Base-by-base conservation (phyloP, 1,284 basidiomycete genomes). In the Papiliotrema flavescens region DNA sequence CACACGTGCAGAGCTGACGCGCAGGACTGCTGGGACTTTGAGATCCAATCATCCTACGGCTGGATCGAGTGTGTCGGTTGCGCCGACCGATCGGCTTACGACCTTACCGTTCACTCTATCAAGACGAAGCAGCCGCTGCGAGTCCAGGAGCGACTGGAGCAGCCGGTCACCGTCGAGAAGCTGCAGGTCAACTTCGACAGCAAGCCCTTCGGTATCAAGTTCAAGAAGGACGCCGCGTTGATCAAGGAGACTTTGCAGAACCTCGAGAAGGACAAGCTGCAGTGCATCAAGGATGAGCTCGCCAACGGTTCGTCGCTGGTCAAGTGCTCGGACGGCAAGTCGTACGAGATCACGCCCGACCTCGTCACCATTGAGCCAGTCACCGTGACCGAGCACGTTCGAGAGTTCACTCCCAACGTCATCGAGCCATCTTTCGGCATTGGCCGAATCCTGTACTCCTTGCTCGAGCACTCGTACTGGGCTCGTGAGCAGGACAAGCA, bases 61-160 rank as follows among this genome's bases (percentile, higher is more conserved):
- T 98, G 96, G 96, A 95, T 92, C 58, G 96, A 98, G 79, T 98
- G 95, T 76, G 94, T 98, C 49, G 96, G 95, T n/a, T 98, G 96
- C 77, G 95, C 96, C 45, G 95, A 99, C 78, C 87, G 96, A 53
- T 90, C 91, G 11, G 96, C 96, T 28, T 98, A 97, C 78, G 96
- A 98, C 64, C 69, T 84, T 51, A 82, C 80, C n/a, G 82, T 84
- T 24, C 83, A 84, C 74, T 74, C 78, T 53, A 76, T 76, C 58
- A 77, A 79, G 65, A 80, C 78, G 56, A 81, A 82, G 67, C 84
- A 86, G 62, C 80, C 85, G 28, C 80, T 95, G 23, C 83, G 90
- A 24, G 92, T 94, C 37, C 84, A 92, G 49, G 84, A 94, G 78
- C 85, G 86, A 45, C 79, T 98, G 57, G 87, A 89, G 70, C 86